phyloP scores from a whole-genome alignment of 768 basidiomycete genomes.

The Leccinum longicurvipes region DNA sequence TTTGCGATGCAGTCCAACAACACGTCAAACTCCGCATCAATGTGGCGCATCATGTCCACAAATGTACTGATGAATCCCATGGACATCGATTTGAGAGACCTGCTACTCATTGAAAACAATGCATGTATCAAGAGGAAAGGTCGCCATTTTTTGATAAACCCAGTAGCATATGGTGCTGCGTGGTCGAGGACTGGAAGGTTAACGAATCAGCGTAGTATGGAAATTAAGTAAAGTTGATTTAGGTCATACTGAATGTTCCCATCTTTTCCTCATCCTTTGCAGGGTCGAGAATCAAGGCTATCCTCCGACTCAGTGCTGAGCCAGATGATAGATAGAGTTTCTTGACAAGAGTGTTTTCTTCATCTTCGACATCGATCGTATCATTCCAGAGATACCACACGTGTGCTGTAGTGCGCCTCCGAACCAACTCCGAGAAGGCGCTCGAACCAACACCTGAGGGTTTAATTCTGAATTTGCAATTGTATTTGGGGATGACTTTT shows the following conservation, averaged over 20 bases:
- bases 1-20: neutral
- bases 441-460: neutral
- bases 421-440: neutral
- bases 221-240: neutral
- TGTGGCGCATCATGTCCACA: neutral
- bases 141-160: neutral
- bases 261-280: neutral
- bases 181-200: neutral
- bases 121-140: neutral
- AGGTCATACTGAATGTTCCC: neutral
- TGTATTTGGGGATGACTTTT: slow-evolving; percentile 14
- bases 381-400: neutral
- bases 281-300: neutral
- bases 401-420: slow-evolving; percentile 4
- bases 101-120: neutral
- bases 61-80: neutral
- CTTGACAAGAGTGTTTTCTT: neutral
- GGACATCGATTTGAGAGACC: neutral
- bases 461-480: neutral
- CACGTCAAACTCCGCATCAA: neutral
- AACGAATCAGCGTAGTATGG: neutral
- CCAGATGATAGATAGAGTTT: neutral
- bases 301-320: neutral
- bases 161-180: neutral
- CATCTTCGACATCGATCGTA: neutral